Evolutionary conservation across 2,329 filamentous ascomycete genomes (phyloP).

Genomic region (Cladophialophora yegresii): DNA sequence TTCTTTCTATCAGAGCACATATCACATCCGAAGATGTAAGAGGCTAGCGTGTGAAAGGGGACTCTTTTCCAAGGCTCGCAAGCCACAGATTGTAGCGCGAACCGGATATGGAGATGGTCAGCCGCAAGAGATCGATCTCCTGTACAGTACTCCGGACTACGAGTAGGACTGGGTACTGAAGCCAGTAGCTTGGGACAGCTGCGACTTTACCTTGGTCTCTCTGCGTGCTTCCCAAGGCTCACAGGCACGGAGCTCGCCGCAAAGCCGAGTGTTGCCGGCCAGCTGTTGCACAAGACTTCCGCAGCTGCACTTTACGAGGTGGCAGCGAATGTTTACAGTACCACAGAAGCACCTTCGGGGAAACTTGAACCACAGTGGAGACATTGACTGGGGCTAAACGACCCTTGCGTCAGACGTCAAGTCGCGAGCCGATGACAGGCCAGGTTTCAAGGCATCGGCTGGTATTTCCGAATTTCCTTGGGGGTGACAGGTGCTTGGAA

Average conservation of each 20-base stretch:
- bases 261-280: not conserved
- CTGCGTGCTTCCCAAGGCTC: not conserved
- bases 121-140: not conserved
- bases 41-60: not conserved
- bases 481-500: slow-evolving; percentile 13
- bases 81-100: not conserved
- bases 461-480: slow-evolving; percentile 23
- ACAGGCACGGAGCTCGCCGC: not conserved
- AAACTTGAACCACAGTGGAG: slow-evolving; percentile 11
- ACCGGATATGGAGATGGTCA: not conserved
- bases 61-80: not conserved
- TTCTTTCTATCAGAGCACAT: no score
- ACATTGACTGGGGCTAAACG: not conserved
- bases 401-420: not conserved
- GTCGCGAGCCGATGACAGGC: slow-evolving; percentile 12
- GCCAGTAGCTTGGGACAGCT: no score
- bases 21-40: not conserved
- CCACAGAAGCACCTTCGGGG: not conserved
- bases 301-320: not conserved
- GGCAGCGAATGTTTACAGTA: no score
- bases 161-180: no score
- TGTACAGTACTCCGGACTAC: no score
- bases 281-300: not conserved
- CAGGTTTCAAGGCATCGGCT: slow-evolving; percentile 25
- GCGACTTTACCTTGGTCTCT: no score